Conservation (phyloP, 2,329 filamentous ascomycete species). For the Claviceps sp. region DNA sequence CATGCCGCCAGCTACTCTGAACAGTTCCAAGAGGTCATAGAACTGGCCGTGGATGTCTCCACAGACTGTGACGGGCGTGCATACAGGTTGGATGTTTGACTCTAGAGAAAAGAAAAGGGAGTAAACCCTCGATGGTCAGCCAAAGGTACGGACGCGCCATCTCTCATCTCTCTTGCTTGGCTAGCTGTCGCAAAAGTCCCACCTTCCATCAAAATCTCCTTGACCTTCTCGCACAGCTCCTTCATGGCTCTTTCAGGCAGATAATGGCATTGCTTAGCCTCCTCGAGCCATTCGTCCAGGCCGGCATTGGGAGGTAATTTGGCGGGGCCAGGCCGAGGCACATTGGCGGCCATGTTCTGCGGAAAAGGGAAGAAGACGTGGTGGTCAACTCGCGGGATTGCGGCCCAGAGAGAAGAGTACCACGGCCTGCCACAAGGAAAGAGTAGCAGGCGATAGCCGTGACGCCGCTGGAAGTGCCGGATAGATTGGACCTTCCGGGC, state of each 20-base stretch:
- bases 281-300: constrained; percentile 90
- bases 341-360: constrained; percentile 27
- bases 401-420: constrained; percentile 8
- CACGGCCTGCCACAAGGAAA: constrained; percentile 9
- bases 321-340: constrained; percentile 85
- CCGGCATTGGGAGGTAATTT: constrained; percentile 72
- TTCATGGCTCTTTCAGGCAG: constrained; percentile 96
- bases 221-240: constrained; percentile 95
- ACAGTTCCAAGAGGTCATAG: constrained; percentile 93
- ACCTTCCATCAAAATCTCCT: constrained; percentile 99
- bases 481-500: neutral
- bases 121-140: neutral
- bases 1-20: constrained; percentile 93
- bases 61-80: constrained; percentile 90
- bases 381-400: constrained; percentile 10
- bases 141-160: neutral
- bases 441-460: constrained; percentile 11
- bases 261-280: constrained; percentile 95
- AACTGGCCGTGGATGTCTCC: constrained; percentile 99
- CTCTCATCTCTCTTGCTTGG: neutral
- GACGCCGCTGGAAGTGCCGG: constrained; percentile 1
- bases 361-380: constrained; percentile 6
- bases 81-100: constrained; percentile 97
- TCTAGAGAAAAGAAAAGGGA: constrained; percentile 37
- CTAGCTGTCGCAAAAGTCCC: constrained; percentile 8